Conservation (phyloP, 169 alveolate genomes). For the Toxoplasma gondii region DNA sequence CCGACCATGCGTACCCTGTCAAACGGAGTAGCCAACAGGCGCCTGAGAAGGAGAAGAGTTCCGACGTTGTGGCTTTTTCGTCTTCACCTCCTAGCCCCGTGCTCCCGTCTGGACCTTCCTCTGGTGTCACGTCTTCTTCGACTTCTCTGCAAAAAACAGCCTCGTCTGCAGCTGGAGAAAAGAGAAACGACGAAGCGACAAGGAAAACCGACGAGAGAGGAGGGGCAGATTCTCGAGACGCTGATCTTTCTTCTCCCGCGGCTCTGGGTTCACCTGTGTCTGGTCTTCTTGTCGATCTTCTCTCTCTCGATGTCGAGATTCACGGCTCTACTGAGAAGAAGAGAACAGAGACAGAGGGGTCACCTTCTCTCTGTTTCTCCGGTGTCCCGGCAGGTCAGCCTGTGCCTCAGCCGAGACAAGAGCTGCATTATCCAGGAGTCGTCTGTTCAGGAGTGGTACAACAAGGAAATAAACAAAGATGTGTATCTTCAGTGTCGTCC, state of each 20-base stretch:
- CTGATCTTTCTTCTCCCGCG: not conserved
- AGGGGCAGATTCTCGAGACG: not conserved
- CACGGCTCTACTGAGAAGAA: too few species aligned
- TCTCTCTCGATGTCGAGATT: not conserved
- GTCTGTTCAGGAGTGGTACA: too few species aligned
- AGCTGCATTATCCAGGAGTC: too few species aligned
- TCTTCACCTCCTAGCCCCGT: not conserved
- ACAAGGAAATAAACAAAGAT: too few species aligned
- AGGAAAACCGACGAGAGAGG: not conserved
- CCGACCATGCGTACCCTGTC: too few species aligned
- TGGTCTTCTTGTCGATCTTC: not conserved
- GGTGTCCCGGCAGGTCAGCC: too few species aligned
- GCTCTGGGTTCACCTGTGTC: not conserved
- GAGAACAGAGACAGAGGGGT: too few species aligned
- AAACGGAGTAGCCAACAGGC: not conserved
- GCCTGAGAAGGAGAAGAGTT: not conserved
- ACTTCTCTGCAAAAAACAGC: not conserved
- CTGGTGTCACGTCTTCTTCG: not conserved
- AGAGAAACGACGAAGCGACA: not conserved
- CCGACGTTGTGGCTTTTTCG: not conserved
- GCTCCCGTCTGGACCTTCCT: not conserved
- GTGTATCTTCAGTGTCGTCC: too few species aligned
- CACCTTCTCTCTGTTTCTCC: too few species aligned
- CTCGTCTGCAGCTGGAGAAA: not conserved
- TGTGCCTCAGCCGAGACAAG: too few species aligned